Base-by-base conservation (phyloP, 257 asterid genomes). In the Primulina eburnea region DNA sequence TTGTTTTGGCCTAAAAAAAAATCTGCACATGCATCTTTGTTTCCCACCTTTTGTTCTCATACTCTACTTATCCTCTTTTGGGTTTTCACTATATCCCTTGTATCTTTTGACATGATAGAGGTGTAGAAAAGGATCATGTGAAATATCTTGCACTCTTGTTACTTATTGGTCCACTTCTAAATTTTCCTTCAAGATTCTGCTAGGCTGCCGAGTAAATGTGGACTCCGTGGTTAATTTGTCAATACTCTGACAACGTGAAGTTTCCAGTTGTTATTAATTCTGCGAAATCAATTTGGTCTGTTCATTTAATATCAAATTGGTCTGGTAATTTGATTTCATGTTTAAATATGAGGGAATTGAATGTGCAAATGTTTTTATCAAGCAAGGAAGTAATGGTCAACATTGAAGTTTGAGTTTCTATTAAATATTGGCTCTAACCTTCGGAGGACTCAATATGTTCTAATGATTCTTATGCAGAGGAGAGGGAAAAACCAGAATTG, bases 401-500 rank as follows among this genome's bases (percentile, higher is more conserved):
- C 61, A 26, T 32, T 20, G 33, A 37, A 26, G 28, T 59, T 21
- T 58, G 33, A 35, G 62, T 63, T 62, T 62, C 65, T 43, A 57
- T 50, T 66, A 60, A 28, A 50, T 72, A 37, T 74, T 28, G 30
- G 69, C 72, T 78, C 64, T 55, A 50, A 71, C 58, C 58, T 56
- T 37, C 30, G 62, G 50, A 60, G 43, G 65, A 60, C 62, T 60
- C 33, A 9, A 9, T 79, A 75, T 79, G 65, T 71, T 62, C 69
- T 69, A 30, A 69, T 73, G 57, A 7, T 55, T 69, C 74, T 71
- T 52, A 40, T 75, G 73, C 89, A 92, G 99, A 93, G 99, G 99
- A 93, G 80, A 87, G 90, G 79, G 99, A 89, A 76, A 86, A 93
- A 64, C 99, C 99, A 10, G 97, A 93, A 79, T 80, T 90, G 50